Evolutionary conservation across 2,329 filamentous ascomycete genomes (phyloP).

Genomic region (Pyrenophora seminiperda): DNA sequence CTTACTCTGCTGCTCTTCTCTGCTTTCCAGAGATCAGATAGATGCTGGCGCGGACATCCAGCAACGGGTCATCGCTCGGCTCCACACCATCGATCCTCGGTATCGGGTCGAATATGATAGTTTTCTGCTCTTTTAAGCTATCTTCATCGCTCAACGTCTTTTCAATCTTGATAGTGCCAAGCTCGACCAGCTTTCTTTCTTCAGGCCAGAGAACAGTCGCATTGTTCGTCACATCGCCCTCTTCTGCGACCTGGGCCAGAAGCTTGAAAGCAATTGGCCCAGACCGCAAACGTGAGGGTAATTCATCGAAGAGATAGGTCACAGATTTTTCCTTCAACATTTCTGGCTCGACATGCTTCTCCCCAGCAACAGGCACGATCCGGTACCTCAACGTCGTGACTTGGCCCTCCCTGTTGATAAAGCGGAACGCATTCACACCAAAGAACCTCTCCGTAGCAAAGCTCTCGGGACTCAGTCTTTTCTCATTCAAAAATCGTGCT

Average conservation of each 20-base stretch:
- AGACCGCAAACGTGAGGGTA: conserved; percentile 46
- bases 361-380: conserved; percentile 54
- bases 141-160: conserved; percentile 49
- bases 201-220: conserved; percentile 61
- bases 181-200: conserved; percentile 55
- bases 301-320: conserved; percentile 58
- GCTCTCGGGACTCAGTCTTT: conserved; percentile 57
- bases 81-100: conserved; percentile 61
- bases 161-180: conserved; percentile 57
- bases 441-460: conserved; percentile 58
- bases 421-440: conserved; percentile 57
- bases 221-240: conserved; percentile 56
- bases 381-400: conserved; percentile 57
- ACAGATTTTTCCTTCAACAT: conserved; percentile 47
- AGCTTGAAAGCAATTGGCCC: conserved; percentile 55
- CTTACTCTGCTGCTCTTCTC: conserved; percentile 52
- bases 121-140: conserved; percentile 54
- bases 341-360: conserved; percentile 48
- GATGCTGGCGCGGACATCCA: conserved; percentile 61
- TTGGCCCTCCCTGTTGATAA: conserved; percentile 49
- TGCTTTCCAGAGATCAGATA: conserved; percentile 62
- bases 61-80: conserved; percentile 59
- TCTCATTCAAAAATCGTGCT: conserved; percentile 54
- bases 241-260: conserved; percentile 57
- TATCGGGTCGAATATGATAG: conserved; percentile 63